Evolutionary conservation across 495 filamentous ascomycete genomes (phyloP), one percentile per base, ranked within the genome.

Genomic region (Schizothecium vesticola): DNA sequence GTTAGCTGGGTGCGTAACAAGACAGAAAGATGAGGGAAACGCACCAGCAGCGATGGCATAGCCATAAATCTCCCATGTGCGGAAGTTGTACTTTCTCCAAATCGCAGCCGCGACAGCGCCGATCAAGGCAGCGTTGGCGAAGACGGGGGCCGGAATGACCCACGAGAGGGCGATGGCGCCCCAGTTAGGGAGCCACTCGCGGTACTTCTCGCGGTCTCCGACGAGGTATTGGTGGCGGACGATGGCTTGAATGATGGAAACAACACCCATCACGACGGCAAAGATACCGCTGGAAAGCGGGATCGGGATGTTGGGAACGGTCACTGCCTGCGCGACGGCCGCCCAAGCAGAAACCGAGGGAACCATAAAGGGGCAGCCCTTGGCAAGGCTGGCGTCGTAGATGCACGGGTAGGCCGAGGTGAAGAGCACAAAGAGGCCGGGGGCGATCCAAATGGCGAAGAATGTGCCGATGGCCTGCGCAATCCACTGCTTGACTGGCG

Each of bases 291-390:
- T 86, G 19, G 76, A 80, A 23, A 74, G 72, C 3, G 88, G 88
- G 66, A 91, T 87, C 25, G 80, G 82, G 65, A 89, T 72, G 1
- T 73, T 76, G 1, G 87, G 87, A 58, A 85, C 82, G 0, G 87
- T 90, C 63, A 90, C 87, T 3, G 88, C 88, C 61, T 84, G 76
- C 5, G 88, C 87, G 25, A 89, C 87, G 23, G 89, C 89, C 33
- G 84, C 81, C 87, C 87, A 91, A 0, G 88, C 88, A 0, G 84
- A 76, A 21, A 89, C 88, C n/a, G 86, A 87, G 11, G 88, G 88
- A 16, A 84, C 83, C 5, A 72, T 66, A 76, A 90, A 90, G 59
- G 83, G 61, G 71, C 87, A 89, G 10, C 77, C 70, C 1, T 76
- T 77, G 12, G 28, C 22, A 1, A 36, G 56, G 2, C 71, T 60